A percentile compares a stretch with the other conserved stretches of the same genome.
Conservation (phyloP, 2,329 filamentous ascomycete genomes). For the Fusarium sp. region DNA sequence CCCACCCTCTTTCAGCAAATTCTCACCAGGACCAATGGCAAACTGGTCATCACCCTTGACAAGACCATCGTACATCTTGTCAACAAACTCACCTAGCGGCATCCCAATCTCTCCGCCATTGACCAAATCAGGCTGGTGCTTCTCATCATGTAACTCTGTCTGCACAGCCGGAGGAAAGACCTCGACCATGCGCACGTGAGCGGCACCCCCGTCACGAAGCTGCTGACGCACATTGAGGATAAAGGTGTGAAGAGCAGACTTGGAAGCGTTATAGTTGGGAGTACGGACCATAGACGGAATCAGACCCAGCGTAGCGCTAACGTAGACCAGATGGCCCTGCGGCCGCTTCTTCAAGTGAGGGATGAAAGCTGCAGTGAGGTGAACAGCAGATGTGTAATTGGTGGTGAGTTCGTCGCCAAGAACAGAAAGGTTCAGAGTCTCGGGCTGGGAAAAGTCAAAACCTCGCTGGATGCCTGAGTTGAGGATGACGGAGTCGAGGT, state of each 20-base stretch:
- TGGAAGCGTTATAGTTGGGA: constrained; percentile 47
- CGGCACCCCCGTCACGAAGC: constrained; percentile 22
- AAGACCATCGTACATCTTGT: constrained; percentile 49
- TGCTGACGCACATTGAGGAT: constrained; percentile 39
- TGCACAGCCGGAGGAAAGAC: constrained; percentile 48
- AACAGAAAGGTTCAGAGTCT: constrained; percentile 44
- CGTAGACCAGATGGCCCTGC: constrained; percentile 36
- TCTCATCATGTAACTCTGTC: constrained; percentile 45
- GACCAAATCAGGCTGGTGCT: constrained; percentile 42
- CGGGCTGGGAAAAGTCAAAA: constrained; percentile 47
- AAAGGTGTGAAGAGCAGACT: constrained; percentile 45
- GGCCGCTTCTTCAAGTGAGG: constrained; percentile 40
- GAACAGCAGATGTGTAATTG: constrained; percentile 45
- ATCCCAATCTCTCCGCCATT: constrained; percentile 51
- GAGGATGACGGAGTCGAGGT: constrained; percentile 61
- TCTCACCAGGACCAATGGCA: constrained; percentile 39
- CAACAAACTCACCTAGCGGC: constrained; percentile 54
- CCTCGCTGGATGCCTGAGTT: constrained; percentile 66
- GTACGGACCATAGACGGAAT: constrained; percentile 40
- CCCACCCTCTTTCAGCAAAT: constrained; percentile 38
- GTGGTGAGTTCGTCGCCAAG: constrained; percentile 44
- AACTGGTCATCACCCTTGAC: constrained; percentile 41
- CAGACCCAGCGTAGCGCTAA: constrained; percentile 41
- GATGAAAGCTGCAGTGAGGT: constrained; percentile 46
- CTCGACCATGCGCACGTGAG: constrained; percentile 40